Conservation (phyloP, 1,284 basidiomycete genomes). For the Irpex lacteus region DNA sequence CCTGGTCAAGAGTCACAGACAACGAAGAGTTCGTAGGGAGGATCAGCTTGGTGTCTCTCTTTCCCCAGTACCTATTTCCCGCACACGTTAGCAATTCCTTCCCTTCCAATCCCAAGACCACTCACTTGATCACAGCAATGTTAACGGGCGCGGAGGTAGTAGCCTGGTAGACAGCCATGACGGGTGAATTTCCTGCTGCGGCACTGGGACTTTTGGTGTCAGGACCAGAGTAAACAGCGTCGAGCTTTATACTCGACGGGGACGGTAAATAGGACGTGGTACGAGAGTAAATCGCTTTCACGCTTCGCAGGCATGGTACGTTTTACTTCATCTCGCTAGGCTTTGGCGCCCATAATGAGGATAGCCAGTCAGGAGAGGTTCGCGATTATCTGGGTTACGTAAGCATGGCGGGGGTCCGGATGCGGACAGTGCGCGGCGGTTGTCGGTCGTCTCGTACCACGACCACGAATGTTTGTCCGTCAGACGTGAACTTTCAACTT, state of each 20-base stretch:
- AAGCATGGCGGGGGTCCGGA: background rate
- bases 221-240: background rate
- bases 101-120: constrained; percentile 11
- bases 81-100: constrained; percentile 12
- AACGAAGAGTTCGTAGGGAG: constrained; percentile 98
- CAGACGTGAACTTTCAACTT: too few relatives aligned
- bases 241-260: background rate
- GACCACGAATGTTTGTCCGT: too few relatives aligned
- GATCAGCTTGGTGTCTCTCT: constrained; percentile 93
- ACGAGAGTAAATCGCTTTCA: background rate
- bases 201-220: background rate
- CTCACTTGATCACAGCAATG: constrained; percentile 94
- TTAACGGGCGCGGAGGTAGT: constrained; percentile 94
- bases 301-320: background rate
- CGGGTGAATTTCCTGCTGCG: constrained; percentile 22
- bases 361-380: constrained; percentile 4
- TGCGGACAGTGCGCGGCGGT: too few relatives aligned
- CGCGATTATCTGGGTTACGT: background rate
- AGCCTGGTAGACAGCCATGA: constrained; percentile 75
- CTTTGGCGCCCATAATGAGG: constrained; percentile 11
- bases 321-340: background rate
- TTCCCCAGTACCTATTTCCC: constrained; percentile 89
- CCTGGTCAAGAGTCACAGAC: constrained; percentile 95
- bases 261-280: background rate
- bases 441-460: too few relatives aligned